These are phyloP conservation scores for Brasenia schreberi DNA, from an alignment of 164 flowering plant genomes.

Conservation along the genomic window DNA sequence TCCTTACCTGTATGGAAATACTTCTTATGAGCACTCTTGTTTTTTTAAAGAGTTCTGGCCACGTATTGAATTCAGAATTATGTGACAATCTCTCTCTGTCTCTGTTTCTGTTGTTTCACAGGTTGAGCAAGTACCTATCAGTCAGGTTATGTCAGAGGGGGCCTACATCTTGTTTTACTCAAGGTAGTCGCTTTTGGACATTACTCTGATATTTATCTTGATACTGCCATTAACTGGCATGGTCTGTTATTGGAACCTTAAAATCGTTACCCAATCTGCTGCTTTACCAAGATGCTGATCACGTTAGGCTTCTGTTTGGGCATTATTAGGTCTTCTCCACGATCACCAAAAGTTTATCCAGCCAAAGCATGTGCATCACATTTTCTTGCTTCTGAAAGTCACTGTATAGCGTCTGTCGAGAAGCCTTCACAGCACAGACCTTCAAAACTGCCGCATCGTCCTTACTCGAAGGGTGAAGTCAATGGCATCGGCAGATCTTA, in stretches of 20 bases:
- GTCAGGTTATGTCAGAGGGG: constrained; percentile 85
- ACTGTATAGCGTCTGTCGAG: constrained; percentile 15
- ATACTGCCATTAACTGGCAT: too few species aligned
- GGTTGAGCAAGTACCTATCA: constrained; percentile 61
- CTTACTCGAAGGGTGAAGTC: constrained; percentile 9
- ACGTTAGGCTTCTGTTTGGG: not conserved
- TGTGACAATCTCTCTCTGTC: not conserved
- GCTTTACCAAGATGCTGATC: not conserved
- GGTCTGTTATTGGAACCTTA: too few species aligned
- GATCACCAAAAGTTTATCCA: constrained; percentile 30
- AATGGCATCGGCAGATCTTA: constrained; percentile 4
- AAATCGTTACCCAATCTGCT: too few species aligned
- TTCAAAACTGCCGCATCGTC: constrained; percentile 9
- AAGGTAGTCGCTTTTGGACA: constrained; percentile 28
- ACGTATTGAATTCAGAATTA: not conserved
- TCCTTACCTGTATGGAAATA: too few species aligned
- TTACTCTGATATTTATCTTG: too few species aligned
- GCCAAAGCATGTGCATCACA: constrained; percentile 18
- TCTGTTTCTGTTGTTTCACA: constrained; percentile 12
- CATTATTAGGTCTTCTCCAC: constrained; percentile 47
- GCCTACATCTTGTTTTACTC: constrained; percentile 79
- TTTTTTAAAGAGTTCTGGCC: not conserved
- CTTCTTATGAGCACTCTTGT: too few species aligned
- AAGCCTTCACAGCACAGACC: constrained; percentile 20
- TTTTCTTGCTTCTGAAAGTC: constrained; percentile 15